Evolutionary conservation across 2,329 filamentous ascomycete genomes (phyloP), one percentile per base, ranked within the genome.

Genomic region (Nemania serpens): DNA sequence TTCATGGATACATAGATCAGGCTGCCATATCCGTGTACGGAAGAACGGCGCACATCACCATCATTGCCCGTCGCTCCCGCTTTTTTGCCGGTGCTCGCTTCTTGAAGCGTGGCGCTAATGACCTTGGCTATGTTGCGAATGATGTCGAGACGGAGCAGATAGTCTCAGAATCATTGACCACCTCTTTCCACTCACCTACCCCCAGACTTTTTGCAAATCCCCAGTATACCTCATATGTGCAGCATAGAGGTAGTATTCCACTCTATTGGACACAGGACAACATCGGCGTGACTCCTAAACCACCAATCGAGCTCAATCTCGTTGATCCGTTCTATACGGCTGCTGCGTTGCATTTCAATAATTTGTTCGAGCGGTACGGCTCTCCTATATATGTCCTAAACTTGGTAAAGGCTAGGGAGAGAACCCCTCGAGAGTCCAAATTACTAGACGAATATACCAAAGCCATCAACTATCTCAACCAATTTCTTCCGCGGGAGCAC

Each of bases 61-160:
- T 99, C 53, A 96, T 99, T 70, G 96, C 95, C 2, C 84, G 95
- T 58, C 87, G 95, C 34, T 99, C 95, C 15, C 86, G 95, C 9
- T 92, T 91, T 75, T 99, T 98, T 75, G 95, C 95, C 2, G 95
- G 95, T 29, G 95, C 95, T 39, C 85, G 95, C 3, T 99, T 97
- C 68, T 78, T 99, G 55, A 99, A 99, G 76, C 88, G 95, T 59
- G 95, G 95, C 34, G 91, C 93, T 49, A 99, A 99, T 71, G 95
- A 99, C 74, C 75, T 93, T 58, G 94, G 95, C 13, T 96, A 96
- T 73, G 95, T 99, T 56, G 96, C 95, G 54, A 99, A 99, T 72
- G 96, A 99, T 75, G 95, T 99, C 22, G 96, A 99, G 77, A 98
- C 95, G 0, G 95, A 99, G 76, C 95, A 99, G 74, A 97, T 99